These are phyloP conservation scores for Alternaria rosae DNA, from an alignment of 2,329 filamentous ascomycete genomes.

Conservation along the genomic window DNA sequence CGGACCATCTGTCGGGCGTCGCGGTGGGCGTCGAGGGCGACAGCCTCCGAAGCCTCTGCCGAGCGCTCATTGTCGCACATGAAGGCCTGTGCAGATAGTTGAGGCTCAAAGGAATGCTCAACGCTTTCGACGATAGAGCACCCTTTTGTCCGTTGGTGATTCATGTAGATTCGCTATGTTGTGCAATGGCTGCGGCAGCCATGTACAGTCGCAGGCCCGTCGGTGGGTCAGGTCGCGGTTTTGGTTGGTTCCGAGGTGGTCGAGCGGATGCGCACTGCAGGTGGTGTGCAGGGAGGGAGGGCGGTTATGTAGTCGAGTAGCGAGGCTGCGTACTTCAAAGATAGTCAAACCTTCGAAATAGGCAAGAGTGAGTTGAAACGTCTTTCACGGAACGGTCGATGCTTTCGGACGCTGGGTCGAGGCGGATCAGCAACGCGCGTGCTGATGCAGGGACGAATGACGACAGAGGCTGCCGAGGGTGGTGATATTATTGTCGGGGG, in stretches of 20 bases:
- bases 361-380: constrained; percentile 14
- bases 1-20: constrained; percentile 72
- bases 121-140: constrained; percentile 43
- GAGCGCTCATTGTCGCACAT: constrained; percentile 52
- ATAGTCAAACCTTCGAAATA: background rate
- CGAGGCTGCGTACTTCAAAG: background rate
- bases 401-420: constrained; percentile 8
- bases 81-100: constrained; percentile 44
- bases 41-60: constrained; percentile 43
- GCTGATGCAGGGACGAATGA: constrained; percentile 25
- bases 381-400: constrained; percentile 6
- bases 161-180: constrained; percentile 43
- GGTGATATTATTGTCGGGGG: background rate
- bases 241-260: constrained; percentile 8
- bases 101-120: constrained; percentile 42
- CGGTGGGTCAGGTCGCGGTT: constrained; percentile 7
- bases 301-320: background rate
- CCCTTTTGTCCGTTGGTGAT: constrained; percentile 43
- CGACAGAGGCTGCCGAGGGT: constrained; percentile 8
- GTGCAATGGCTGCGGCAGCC: constrained; percentile 26
- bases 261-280: constrained; percentile 3
- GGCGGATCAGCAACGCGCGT: constrained; percentile 20
- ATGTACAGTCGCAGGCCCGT: constrained; percentile 26
- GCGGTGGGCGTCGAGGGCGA: constrained; percentile 57
- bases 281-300: background rate